Evolutionary conservation across 495 filamentous ascomycete species (phyloP).

Genomic region (Penicillium maclennaniae): DNA sequence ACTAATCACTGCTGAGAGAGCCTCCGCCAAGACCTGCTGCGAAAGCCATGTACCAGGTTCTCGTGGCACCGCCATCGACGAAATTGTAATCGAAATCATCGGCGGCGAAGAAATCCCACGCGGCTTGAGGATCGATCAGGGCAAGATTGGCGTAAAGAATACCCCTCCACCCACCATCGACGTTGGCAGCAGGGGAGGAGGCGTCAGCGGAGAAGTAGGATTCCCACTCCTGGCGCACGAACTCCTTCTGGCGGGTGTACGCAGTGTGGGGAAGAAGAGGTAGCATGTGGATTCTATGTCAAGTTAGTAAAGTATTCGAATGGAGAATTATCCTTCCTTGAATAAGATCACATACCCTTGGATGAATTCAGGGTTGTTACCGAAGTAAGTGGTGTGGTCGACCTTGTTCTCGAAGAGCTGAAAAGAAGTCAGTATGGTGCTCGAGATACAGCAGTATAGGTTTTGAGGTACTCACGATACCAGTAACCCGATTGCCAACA

Average conservation of each 20-base stretch:
- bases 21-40: slow-evolving; percentile 49
- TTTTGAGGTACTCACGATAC: slow-evolving; percentile 55
- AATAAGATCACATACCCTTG: slow-evolving; percentile 55
- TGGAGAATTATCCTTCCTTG: background rate
- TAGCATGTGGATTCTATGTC: slow-evolving; percentile 82
- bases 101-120: slow-evolving; percentile 71
- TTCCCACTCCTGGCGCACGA: slow-evolving; percentile 84
- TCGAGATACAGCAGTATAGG: background rate
- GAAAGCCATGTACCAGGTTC: slow-evolving; percentile 87
- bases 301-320: slow-evolving; percentile 6
- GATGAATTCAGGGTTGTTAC: slow-evolving; percentile 72
- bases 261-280: slow-evolving; percentile 71
- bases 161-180: slow-evolving; percentile 77
- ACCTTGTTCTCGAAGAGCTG: slow-evolving; percentile 93
- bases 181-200: slow-evolving; percentile 49
- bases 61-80: slow-evolving; percentile 82
- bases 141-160: slow-evolving; percentile 81
- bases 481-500: slow-evolving; percentile 79
- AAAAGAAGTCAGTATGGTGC: slow-evolving; percentile 10
- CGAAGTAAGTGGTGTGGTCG: slow-evolving; percentile 94
- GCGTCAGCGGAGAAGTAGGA: slow-evolving; percentile 59
- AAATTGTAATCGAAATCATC: slow-evolving; percentile 61
- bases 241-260: slow-evolving; percentile 61
- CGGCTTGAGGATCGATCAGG: slow-evolving; percentile 63
- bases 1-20: slow-evolving; percentile 13